Evolutionary conservation across 306 rosid species (phyloP), one percentile per base, ranked within the genome.

Genomic region (Adenanthera pavonina): DNA sequence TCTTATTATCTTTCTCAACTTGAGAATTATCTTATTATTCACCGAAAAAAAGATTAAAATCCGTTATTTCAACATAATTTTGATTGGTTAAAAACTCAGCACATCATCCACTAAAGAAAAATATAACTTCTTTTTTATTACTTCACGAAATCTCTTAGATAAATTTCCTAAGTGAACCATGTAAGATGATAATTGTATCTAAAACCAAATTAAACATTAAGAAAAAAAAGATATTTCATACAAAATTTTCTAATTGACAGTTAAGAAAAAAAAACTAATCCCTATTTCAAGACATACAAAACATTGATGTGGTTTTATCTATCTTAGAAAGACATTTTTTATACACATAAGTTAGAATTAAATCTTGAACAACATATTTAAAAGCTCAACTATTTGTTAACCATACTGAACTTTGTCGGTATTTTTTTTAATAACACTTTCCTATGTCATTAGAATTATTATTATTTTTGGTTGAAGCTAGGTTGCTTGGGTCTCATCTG

Each of bases 401-500:
- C n/a, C n/a, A n/a, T n/a, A n/a, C n/a, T 25, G 30, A 25, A 25
- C 30, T 25, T 25, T 25, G 30, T 25, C 30, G 30, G 30, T 25
- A 25, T 25, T 25, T 25, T 25, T 25, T 25, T 25, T 25, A 17
- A 56, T 5, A 56, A 38, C 15, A n/a, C 19, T 51, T 15, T 51
- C 17, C 5, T 51, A 13, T 51, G n/a, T 14, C n/a, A 51, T 51
- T 25, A 25, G 30, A 25, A 25, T 44, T 44, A 44, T 44, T 44
- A 44, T 44, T 8, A 44, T 56, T 1, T 6, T 56, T 25, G 7
- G 9, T 11, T 5, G 70, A 78, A 74, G 47, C 40, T 52, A 59
- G 33, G 33, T 17, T 30, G 75, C 72, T 74, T 51, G 35, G 72
- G 44, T 70, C 46, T 48, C 46, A 5, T 68, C 61, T 52, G 30